phyloP scores from a whole-genome alignment of 1,284 basidiomycete genomes.

The Sphaerobolus stellatus region DNA sequence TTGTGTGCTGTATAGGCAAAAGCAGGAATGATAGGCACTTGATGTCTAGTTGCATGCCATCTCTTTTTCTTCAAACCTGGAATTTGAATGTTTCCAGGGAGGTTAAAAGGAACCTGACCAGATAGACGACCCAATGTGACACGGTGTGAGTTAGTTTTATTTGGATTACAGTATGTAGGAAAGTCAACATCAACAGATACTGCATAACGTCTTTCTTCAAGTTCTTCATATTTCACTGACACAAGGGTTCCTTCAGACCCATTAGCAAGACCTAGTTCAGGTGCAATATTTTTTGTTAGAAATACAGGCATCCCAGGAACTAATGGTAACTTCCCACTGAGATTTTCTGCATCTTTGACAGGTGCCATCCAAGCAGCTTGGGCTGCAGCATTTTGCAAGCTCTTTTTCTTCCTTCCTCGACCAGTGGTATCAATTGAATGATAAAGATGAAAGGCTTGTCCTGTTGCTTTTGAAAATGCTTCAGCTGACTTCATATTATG shows the following conservation, averaged over 20 bases:
- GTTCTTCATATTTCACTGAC: background rate
- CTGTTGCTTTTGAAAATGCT: background rate
- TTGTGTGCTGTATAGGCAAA: constrained; percentile 4
- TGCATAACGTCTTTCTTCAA: background rate
- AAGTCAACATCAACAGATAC: background rate
- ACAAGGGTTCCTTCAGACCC: background rate
- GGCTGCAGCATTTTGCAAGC: background rate
- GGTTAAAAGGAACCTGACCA: background rate
- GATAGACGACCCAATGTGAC: background rate
- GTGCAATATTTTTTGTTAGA: background rate
- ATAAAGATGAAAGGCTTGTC: constrained; percentile 1
- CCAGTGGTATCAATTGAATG: background rate
- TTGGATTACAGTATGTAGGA: background rate
- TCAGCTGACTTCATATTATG: background rate
- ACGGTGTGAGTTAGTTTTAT: background rate
- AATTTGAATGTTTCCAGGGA: background rate
- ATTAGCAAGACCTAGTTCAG: constrained; percentile 1
- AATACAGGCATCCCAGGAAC: constrained; percentile 4
- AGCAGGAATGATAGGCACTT: background rate
- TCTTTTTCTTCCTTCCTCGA: background rate
- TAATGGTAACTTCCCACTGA: background rate
- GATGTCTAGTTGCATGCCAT: background rate
- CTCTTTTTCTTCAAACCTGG: background rate
- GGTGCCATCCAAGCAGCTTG: constrained; percentile 2
- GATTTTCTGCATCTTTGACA: background rate